Evolutionary conservation across 2,329 filamentous ascomycete genomes (phyloP).

Genomic region (Apiospora malaysiana): DNA sequence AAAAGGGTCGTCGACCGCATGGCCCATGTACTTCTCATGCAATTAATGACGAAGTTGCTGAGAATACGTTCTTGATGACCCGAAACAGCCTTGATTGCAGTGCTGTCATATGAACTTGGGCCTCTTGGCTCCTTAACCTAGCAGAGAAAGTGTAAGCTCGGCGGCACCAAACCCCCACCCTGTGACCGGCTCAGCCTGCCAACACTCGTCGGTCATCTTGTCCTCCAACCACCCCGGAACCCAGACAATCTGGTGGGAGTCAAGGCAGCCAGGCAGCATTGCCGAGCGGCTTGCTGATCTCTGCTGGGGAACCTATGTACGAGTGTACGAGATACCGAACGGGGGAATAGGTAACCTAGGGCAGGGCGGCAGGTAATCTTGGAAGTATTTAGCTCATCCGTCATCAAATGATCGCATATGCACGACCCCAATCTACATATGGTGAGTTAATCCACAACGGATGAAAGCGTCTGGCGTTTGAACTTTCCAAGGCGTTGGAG

Average conservation of each 20-base stretch:
- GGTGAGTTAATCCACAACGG: background rate
- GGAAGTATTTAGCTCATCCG: background rate
- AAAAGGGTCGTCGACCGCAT: background rate
- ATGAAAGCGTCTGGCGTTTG: background rate
- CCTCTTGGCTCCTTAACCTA: background rate
- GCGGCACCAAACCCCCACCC: slow-evolving; percentile 6
- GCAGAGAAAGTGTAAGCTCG: background rate
- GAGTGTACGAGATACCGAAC: background rate
- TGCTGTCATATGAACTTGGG: background rate
- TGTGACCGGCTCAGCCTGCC: slow-evolving; percentile 5
- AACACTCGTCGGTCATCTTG: background rate
- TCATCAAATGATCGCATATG: background rate
- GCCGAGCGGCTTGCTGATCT: background rate
- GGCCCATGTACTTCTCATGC: background rate
- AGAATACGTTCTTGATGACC: background rate
- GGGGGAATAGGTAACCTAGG: background rate
- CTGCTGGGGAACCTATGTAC: background rate
- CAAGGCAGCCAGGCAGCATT: background rate
- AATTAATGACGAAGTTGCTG: background rate
- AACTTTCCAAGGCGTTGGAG: background rate
- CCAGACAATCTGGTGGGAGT: background rate
- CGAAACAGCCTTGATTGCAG: background rate
- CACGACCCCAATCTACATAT: too few species aligned
- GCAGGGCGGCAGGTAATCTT: background rate
- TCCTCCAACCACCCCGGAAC: too few species aligned